Evolutionary conservation across 2,329 filamentous ascomycete species (phyloP), one percentile per base, ranked within the genome.

Genomic region (Aspergillus tamarii): DNA sequence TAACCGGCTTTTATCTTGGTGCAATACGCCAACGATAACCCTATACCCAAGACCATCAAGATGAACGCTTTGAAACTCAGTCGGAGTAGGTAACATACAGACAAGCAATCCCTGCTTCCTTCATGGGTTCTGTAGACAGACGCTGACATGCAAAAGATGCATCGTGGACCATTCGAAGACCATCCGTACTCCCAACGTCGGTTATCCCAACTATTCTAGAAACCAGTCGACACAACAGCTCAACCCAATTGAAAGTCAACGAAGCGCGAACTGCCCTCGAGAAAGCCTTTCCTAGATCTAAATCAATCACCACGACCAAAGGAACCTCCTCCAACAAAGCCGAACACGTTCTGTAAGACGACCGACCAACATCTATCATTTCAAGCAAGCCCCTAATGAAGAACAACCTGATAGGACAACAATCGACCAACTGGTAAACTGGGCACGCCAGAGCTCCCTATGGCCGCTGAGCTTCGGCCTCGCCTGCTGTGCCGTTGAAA

Each of bases 381-480:
- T 1, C 3, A n/a, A 10, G 19, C 2, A 41, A n/a, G 8, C 16
- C 2, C 39, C 39, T 41, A n/a, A 41, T 19, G 6, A 9, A n/a
- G 6, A 9, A n/a, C 39, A 41, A 41, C 16, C 39, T 2, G 0
- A 32, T 0, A 50, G 46, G 16, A 50, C 46, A 32, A 50, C 46
- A 8, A 28, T 26, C 8, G 46, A 48, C 0, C 45, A 48, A 14
- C 45, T 96, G 71, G 84, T 91, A 80, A 96, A 95, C 82, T 96
- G 93, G 92, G 91, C 90, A 58, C 90, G 92, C 57, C 92, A 96
- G 81, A 89, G 90, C 68, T 96, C 92, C n/a, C 84, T 96, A 65
- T 96, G 92, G 93, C 92, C 93, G 72, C 92, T 96, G 91, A 95
- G 92, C 54, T 96, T 96, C 79, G 92, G 91, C 67, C 90, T 96